Evolutionary conservation across 768 basidiomycete genomes (phyloP), one percentile per base, ranked within the genome.

Genomic region (Phanerochaete carnosa): DNA sequence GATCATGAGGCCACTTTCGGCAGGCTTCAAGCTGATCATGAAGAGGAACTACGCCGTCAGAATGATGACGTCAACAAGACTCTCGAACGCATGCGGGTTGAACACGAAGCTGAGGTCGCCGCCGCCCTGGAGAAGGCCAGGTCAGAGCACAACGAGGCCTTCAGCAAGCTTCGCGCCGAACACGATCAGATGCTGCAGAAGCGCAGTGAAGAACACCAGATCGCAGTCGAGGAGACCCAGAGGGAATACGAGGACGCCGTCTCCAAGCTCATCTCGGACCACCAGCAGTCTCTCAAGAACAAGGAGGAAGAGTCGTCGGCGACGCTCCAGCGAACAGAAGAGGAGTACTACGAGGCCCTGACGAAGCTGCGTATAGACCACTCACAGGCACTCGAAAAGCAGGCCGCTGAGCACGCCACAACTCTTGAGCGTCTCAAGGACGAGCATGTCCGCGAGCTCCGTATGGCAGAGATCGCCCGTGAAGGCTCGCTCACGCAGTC

Each of bases 281-380:
- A 91, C 65, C 75, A 79, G 15, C 82, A 82, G 55, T 65, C 70
- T 11, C 70, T 86, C 61, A 87, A 86, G 72, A 77, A 80, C 70
- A 85, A 84, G 70, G 86, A 88, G 45, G 85, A 84, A 12, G 79
- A 83, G 62, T 73, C 83, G 28, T 79, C 84, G 6, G 75, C 80
- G 13, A 75, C 79, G 43, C 79, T 91, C 15, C 84, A 85, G 62
- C 82, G 79, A 55, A 91, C 88, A 6, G 89, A 90, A 67, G 90
- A 88, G 66, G 88, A 92, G 69, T 92, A 92, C 67, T 91, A 92
- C 70, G 86, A 92, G 60, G 86, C 85, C 23, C 76, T 94, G 45
- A 89, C 86, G 15, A 90, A 89, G 65, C 81, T 94, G 51, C 88
- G 91, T 45, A 77, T 70, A 15, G 88, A 91, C 68, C 91, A 94